Percentiles rank a stretch among this genome's conserved stretches.
These are phyloP conservation scores for Telfairia occidentalis DNA, from an alignment of 331 rosid species.

Conservation along the genomic window DNA sequence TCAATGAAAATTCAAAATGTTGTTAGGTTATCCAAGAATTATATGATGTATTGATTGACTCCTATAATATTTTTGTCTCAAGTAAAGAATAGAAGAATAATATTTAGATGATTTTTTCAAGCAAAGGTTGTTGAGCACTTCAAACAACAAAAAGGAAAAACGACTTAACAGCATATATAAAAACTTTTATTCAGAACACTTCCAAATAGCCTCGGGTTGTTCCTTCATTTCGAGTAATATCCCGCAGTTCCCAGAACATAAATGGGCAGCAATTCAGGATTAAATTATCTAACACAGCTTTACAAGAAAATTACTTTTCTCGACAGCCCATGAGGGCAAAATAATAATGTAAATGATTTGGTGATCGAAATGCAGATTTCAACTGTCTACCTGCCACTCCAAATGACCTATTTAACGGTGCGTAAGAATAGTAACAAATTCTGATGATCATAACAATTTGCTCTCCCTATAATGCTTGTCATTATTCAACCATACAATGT, in stretches of 20 bases:
- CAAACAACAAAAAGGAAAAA: neutral
- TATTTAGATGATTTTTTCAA: neutral
- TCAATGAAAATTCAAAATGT: neutral
- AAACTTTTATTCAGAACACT: neutral
- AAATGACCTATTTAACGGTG: neutral
- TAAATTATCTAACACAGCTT: no score
- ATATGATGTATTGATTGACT: neutral
- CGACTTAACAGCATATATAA: neutral
- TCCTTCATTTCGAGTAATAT: neutral
- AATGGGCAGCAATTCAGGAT: neutral
- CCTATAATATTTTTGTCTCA: neutral
- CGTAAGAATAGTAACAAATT: neutral
- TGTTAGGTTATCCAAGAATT: neutral
- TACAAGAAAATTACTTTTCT: no score
- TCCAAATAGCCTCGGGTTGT: neutral
- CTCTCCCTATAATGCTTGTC: neutral
- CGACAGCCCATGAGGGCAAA: neutral
- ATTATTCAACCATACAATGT: neutral
- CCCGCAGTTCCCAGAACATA: neutral
- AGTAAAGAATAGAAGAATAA: neutral
- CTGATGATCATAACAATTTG: neutral
- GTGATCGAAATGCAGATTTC: no score
- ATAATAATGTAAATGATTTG: no score
- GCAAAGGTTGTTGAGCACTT: neutral
- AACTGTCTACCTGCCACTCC: no score